These are phyloP conservation scores for Pyrus communis DNA, from an alignment of 306 rosid species.

Conservation along the genomic window DNA sequence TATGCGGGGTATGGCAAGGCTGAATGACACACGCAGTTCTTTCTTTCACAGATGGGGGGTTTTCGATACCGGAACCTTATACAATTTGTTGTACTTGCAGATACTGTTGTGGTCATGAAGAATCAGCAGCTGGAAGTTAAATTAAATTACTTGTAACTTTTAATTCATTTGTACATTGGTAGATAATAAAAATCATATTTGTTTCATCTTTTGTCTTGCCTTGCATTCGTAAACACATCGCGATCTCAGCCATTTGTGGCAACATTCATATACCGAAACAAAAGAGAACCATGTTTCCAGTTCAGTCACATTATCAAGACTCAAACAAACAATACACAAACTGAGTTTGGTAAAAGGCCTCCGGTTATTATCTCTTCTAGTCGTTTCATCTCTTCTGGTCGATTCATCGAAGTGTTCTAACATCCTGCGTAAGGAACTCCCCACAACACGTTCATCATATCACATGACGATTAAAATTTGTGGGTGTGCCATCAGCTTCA, in stretches of 20 bases:
- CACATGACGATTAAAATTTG: background rate
- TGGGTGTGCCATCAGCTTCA: background rate
- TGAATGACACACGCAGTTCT: background rate
- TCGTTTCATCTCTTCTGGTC: background rate
- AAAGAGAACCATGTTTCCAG: background rate
- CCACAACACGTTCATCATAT: background rate
- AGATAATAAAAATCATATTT: background rate
- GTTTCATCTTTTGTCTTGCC: background rate
- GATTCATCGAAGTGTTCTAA: background rate
- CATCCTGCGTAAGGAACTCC: background rate
- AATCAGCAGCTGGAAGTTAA: background rate
- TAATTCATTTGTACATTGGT: slow-evolving; percentile 4
- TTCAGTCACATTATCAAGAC: background rate
- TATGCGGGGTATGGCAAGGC: background rate
- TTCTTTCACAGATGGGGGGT: background rate
- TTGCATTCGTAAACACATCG: background rate
- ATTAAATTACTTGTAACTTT: background rate
- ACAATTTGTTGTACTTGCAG: background rate
- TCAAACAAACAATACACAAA: background rate
- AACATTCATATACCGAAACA: too few species aligned
- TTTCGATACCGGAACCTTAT: background rate
- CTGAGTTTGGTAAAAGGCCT: background rate
- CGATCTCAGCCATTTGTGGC: background rate
- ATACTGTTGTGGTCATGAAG: slow-evolving; percentile 3
- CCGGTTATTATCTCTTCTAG: background rate